Evolutionary conservation across 257 asterid genomes (phyloP).

Genomic region (Leptodermis oblonga): DNA sequence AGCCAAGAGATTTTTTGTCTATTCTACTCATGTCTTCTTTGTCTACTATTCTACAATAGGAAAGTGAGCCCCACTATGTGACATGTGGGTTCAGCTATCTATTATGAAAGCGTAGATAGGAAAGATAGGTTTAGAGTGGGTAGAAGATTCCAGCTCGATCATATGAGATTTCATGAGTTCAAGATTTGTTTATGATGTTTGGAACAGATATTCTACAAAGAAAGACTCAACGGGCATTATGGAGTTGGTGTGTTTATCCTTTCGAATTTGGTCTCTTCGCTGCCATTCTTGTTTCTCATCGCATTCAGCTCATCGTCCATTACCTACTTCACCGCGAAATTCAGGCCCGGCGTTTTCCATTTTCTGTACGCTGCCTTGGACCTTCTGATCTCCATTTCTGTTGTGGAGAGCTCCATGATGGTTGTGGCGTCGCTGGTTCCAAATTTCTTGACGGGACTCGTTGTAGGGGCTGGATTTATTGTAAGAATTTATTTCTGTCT

Average conservation of each 20-base stretch:
- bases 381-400: slow-evolving; percentile 58
- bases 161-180: neutral
- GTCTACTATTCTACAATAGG: too few relatives aligned
- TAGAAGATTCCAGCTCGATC: too few relatives aligned
- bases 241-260: slow-evolving; percentile 72
- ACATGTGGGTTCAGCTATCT: too few relatives aligned
- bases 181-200: slow-evolving; percentile 9
- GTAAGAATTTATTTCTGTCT: slow-evolving; percentile 47
- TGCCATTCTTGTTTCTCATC: slow-evolving; percentile 67
- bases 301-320: slow-evolving; percentile 53
- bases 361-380: slow-evolving; percentile 46
- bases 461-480: slow-evolving; percentile 70
- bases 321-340: slow-evolving; percentile 64
- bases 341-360: slow-evolving; percentile 62
- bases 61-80: too few relatives aligned
- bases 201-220: slow-evolving; percentile 66
- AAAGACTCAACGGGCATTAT: slow-evolving; percentile 69
- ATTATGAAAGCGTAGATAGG: too few relatives aligned
- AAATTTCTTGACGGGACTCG: slow-evolving; percentile 80
- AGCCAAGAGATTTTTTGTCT: too few relatives aligned
- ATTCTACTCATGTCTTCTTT: neutral
- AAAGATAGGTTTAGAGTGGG: too few relatives aligned
- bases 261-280: slow-evolving; percentile 72
- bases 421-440: slow-evolving; percentile 86
- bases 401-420: slow-evolving; percentile 92